Evolutionary conservation across 148 eudicot species (phyloP), one percentile per base, ranked within the genome.

Genomic region (Selenicereus undatus): DNA sequence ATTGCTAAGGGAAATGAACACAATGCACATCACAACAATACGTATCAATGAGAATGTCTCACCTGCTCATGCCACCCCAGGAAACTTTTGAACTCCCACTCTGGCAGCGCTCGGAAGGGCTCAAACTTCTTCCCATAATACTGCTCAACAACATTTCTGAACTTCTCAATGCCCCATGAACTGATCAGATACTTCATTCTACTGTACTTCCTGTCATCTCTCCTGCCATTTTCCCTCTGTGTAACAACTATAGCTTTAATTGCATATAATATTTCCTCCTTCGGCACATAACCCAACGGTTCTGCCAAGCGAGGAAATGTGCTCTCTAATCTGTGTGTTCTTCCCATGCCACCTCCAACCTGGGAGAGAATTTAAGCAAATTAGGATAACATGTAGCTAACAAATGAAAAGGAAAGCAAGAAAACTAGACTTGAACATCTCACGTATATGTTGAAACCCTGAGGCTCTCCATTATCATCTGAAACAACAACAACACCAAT

Each of bases 291-390:
- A 62, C 99, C 99, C 83, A 96, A 54, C 22, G 99, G 98, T 75
- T 96, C 99, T 43, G 99, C 97, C 84, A 96, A 56, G 84, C 98
- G 97, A 72, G 99, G 87, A 69, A 96, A 96, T 13, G 99, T 96
- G 76, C 92, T 85, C 84, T 96, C 99, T 64, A 85, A 14, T 81
- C 99, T 92, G 80, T 96, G 99, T 18, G 98, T 91, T 87, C 99
- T 92, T 81, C 98, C 99, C 99, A 96, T 93, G 84, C 99, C 99
- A 86, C 99, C 99, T 80, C 99, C 99, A 80, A 96, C 98, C 99
- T 96, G 85, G 80, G 87, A 80, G 27, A 69, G 48, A 85, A 43
- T 14, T 62, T 11, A 45, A 51, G 79, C 2, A 74, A 51, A 76
- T 60, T 18, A 75, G 26, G 45, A 76, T 12, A 73, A 35, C 75